Conservation (phyloP, 176 grass and related monocot species). For the Themeda triandra region DNA sequence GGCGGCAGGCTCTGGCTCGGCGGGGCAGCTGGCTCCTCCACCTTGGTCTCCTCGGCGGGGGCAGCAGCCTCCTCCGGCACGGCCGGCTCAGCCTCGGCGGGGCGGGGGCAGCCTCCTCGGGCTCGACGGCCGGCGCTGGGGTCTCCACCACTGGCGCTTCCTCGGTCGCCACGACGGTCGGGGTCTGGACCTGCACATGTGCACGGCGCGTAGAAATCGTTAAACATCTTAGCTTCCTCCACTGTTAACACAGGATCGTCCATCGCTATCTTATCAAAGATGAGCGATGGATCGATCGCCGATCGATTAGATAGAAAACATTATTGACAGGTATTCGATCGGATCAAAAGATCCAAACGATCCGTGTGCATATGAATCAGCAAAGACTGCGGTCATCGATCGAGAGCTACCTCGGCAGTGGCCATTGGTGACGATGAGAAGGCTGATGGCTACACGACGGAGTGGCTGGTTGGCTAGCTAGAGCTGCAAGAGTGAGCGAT, state of each 20-base stretch:
- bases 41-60: conserved; percentile 20
- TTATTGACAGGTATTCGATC: neutral
- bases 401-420: conserved; percentile 51
- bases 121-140: neutral
- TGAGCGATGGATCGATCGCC: neutral
- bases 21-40: neutral
- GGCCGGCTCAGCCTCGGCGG: conserved; percentile 4
- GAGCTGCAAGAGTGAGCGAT: neutral
- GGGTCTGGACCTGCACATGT: conserved; percentile 58
- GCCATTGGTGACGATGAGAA: conserved; percentile 49
- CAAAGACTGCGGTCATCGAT: neutral
- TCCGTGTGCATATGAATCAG: neutral
- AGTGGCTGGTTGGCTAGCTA: neutral
- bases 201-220: neutral
- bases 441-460: neutral
- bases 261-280: neutral
- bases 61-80: neutral
- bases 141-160: conserved; percentile 33
- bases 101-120: conserved; percentile 34
- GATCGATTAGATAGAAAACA: neutral
- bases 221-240: neutral
- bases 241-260: neutral
- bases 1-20: neutral
- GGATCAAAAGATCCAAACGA: neutral
- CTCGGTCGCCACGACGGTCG: conserved; percentile 35